Conservation (phyloP, 2,329 filamentous ascomycete species). For the Cladophialophora yegresii region DNA sequence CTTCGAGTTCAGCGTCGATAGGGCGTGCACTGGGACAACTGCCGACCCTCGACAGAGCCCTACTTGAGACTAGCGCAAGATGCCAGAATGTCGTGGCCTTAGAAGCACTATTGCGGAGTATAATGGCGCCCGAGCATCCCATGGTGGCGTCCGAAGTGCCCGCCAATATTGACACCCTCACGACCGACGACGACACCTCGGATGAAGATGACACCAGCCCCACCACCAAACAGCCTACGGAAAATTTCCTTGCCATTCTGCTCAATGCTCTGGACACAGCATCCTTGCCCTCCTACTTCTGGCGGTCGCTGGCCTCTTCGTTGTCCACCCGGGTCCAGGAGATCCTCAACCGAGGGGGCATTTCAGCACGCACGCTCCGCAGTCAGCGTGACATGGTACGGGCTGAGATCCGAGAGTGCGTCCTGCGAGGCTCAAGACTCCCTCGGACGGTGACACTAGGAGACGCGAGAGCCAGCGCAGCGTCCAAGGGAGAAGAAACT, state of each 20-base stretch:
- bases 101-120: conserved; percentile 71
- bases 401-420: conserved; percentile 79
- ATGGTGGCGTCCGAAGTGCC: conserved; percentile 48
- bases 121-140: conserved; percentile 69
- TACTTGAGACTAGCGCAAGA: conserved; percentile 76
- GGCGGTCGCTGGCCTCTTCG: conserved; percentile 80
- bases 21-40: conserved; percentile 75
- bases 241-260: conserved; percentile 66
- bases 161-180: conserved; percentile 30
- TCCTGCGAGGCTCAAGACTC: conserved; percentile 71
- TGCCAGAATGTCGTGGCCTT: conserved; percentile 92
- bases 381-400: conserved; percentile 73
- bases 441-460: conserved; percentile 55
- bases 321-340: conserved; percentile 79
- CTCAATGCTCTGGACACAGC: conserved; percentile 80
- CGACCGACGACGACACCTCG: conserved; percentile 13
- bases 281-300: conserved; percentile 87
- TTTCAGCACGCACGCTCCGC: conserved; percentile 76
- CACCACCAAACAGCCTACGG: conserved; percentile 27
- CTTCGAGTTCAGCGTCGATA: conserved; percentile 74
- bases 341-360: conserved; percentile 77
- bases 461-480: conserved; percentile 46
- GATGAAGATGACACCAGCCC: conserved; percentile 18
- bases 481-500: conserved; percentile 48
- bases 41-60: conserved; percentile 76